Evolutionary conservation across 2,329 filamentous ascomycete genomes (phyloP).

Genomic region (Aspergillus proliferans): DNA sequence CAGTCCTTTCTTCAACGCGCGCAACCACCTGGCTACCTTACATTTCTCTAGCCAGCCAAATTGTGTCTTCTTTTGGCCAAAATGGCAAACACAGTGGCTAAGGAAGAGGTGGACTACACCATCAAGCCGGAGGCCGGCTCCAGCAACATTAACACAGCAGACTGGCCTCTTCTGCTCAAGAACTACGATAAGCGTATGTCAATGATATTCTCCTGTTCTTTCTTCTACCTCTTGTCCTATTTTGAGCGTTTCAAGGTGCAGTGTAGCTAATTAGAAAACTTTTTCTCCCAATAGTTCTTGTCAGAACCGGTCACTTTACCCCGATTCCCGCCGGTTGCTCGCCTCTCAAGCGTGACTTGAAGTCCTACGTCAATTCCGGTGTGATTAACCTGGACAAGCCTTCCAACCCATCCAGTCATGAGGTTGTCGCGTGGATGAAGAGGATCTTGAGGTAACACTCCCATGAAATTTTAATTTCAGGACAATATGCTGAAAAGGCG

Average conservation of each 20-base stretch:
- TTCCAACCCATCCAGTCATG: slow-evolving; percentile 94
- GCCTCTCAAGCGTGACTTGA: slow-evolving; percentile 87
- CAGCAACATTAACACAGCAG: slow-evolving; percentile 74
- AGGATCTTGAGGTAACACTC: slow-evolving; percentile 71
- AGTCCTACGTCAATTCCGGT: slow-evolving; percentile 93
- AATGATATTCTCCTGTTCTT: background rate
- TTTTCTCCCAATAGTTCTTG: slow-evolving; percentile 57
- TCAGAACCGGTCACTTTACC: slow-evolving; percentile 93
- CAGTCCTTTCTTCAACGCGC: slow-evolving; percentile 15
- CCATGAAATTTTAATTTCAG: slow-evolving; percentile 9
- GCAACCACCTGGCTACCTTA: slow-evolving; percentile 11
- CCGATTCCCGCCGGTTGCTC: slow-evolving; percentile 90
- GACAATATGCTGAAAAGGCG: slow-evolving; percentile 1
- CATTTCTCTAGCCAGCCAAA: slow-evolving; percentile 11
- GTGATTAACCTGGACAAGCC: slow-evolving; percentile 99
- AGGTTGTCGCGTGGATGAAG: slow-evolving; percentile 99
- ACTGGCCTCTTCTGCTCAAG: slow-evolving; percentile 90
- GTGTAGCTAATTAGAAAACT: background rate
- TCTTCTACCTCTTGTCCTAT: background rate
- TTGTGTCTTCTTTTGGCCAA: slow-evolving; percentile 9
- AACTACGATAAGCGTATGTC: slow-evolving; percentile 86
- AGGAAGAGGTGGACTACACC: slow-evolving; percentile 65
- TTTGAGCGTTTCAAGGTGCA: slow-evolving; percentile 3
- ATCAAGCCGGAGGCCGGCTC: slow-evolving; percentile 88
- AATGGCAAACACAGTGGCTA: slow-evolving; percentile 44